Evolutionary conservation across 306 rosid genomes (phyloP).

Genomic region (Casuarina glauca): DNA sequence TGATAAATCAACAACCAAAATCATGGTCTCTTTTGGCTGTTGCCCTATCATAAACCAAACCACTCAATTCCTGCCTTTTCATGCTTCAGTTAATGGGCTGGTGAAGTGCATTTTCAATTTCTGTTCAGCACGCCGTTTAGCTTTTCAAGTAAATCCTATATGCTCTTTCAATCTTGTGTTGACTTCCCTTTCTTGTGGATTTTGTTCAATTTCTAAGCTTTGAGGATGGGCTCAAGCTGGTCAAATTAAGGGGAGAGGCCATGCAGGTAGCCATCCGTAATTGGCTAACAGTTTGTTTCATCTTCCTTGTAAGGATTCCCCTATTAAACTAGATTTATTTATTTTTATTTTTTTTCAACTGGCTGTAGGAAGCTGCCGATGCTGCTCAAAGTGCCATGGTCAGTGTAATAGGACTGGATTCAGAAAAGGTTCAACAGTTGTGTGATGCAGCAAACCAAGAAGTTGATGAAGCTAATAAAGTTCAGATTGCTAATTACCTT

Average conservation of each 20-base stretch:
- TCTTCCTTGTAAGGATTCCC: background rate
- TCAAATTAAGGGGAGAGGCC: conserved; percentile 96
- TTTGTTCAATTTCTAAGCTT: conserved; percentile 59
- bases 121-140: conserved; percentile 4
- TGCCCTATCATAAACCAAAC: background rate
- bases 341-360: conserved; percentile 16
- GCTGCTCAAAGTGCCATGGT: conserved; percentile 91
- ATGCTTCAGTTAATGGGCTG: background rate
- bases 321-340: background rate
- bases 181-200: conserved; percentile 15
- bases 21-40: background rate
- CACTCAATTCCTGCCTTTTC: conserved; percentile 6
- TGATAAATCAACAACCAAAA: background rate
- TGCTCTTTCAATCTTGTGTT: conserved; percentile 14
- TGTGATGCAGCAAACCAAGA: conserved; percentile 95
- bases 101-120: conserved; percentile 11
- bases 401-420: conserved; percentile 87
- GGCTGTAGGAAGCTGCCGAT: conserved; percentile 81
- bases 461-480: conserved; percentile 76
- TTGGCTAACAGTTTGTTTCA: conserved; percentile 19
- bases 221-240: conserved; percentile 97
- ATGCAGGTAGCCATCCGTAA: conserved; percentile 74
- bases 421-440: conserved; percentile 85
- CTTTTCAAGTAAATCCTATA: background rate
- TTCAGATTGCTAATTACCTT: conserved; percentile 94